phyloP scores from a whole-genome alignment of 2,329 filamentous ascomycete genomes.

The Fusarium cyanostomum region DNA sequence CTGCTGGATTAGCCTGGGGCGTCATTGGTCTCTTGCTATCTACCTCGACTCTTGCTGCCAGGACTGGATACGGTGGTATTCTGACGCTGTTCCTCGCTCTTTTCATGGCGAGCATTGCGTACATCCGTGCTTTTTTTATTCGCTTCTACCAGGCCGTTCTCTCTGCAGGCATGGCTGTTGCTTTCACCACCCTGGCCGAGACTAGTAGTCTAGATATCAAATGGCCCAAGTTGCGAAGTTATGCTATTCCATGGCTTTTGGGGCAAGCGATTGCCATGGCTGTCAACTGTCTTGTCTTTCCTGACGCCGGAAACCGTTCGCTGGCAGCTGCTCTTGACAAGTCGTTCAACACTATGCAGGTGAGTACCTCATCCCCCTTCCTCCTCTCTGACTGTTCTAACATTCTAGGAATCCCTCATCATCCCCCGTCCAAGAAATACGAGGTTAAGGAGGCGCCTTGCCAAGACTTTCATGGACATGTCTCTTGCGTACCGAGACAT shows the following conservation, averaged over 20 bases:
- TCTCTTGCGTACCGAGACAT: slow-evolving; percentile 66
- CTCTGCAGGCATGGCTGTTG: slow-evolving; percentile 64
- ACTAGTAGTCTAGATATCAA: slow-evolving; percentile 53
- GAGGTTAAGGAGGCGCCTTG: slow-evolving; percentile 54
- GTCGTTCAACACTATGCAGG: slow-evolving; percentile 58
- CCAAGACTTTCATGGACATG: slow-evolving; percentile 63
- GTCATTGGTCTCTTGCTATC: slow-evolving; percentile 63
- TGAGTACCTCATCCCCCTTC: slow-evolving; percentile 32
- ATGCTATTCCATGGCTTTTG: slow-evolving; percentile 64
- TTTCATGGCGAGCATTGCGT: slow-evolving; percentile 62
- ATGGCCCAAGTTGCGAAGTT: slow-evolving; percentile 62
- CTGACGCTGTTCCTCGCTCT: slow-evolving; percentile 64
- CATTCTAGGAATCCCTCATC: slow-evolving; percentile 45
- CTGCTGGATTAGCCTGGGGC: slow-evolving; percentile 65
- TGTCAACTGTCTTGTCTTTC: slow-evolving; percentile 59
- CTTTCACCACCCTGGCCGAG: slow-evolving; percentile 63
- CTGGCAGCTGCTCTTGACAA: slow-evolving; percentile 59
- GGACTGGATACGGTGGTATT: slow-evolving; percentile 62
- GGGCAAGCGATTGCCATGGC: slow-evolving; percentile 63
- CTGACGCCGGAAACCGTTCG: slow-evolving; percentile 64
- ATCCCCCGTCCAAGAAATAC: slow-evolving; percentile 45
- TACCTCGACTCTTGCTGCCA: slow-evolving; percentile 57
- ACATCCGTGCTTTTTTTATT: slow-evolving; percentile 64
- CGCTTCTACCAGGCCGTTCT: slow-evolving; percentile 65
- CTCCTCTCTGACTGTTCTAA: background rate